Percentiles rank a stretch among this genome's conserved stretches.
These are phyloP conservation scores for Fusarium austroafricanum DNA, from an alignment of 2,329 filamentous ascomycete species.

Conservation along the genomic window DNA sequence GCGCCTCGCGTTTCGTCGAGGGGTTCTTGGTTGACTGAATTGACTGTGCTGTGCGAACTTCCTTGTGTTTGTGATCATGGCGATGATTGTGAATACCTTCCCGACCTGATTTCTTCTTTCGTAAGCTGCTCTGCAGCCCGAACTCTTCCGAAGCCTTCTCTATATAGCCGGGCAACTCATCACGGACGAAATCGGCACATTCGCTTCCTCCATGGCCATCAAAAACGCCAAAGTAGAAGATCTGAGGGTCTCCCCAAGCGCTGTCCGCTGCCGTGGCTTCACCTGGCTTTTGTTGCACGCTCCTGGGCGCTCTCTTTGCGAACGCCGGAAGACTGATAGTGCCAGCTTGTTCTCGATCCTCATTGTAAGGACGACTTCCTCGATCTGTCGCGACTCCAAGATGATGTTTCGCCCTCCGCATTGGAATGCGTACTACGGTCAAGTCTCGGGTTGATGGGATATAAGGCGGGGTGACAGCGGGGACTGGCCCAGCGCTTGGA, in stretches of 20 bases:
- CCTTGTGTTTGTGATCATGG: slow-evolving; percentile 38
- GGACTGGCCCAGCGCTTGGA: slow-evolving; percentile 63
- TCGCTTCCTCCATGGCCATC: slow-evolving; percentile 94
- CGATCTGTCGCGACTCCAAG: slow-evolving; percentile 84
- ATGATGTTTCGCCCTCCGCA: slow-evolving; percentile 95
- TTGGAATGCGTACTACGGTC: slow-evolving; percentile 93
- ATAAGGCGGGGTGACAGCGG: slow-evolving; percentile 69
- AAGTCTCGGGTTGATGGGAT: slow-evolving; percentile 75
- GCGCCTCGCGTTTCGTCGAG: slow-evolving; percentile 43
- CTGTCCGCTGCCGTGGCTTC: slow-evolving; percentile 79
- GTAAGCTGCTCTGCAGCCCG: slow-evolving; percentile 80
- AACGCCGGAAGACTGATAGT: slow-evolving; percentile 95
- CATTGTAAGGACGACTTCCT: slow-evolving; percentile 88
- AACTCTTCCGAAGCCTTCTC: slow-evolving; percentile 84
- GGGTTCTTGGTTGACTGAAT: slow-evolving; percentile 25
- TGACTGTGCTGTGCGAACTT: slow-evolving; percentile 15
- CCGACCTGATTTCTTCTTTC: slow-evolving; percentile 54
- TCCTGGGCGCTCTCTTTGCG: slow-evolving; percentile 82
- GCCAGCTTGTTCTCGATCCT: slow-evolving; percentile 93
- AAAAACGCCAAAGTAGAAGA: slow-evolving; percentile 98
- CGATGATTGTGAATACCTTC: slow-evolving; percentile 37
- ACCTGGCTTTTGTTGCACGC: slow-evolving; percentile 62
- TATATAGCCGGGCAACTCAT: slow-evolving; percentile 88
- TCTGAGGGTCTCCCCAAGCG: slow-evolving; percentile 88
- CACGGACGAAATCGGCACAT: slow-evolving; percentile 86